These are phyloP conservation scores for Leccinum boreale DNA, from an alignment of 768 basidiomycete species.

Conservation along the genomic window DNA sequence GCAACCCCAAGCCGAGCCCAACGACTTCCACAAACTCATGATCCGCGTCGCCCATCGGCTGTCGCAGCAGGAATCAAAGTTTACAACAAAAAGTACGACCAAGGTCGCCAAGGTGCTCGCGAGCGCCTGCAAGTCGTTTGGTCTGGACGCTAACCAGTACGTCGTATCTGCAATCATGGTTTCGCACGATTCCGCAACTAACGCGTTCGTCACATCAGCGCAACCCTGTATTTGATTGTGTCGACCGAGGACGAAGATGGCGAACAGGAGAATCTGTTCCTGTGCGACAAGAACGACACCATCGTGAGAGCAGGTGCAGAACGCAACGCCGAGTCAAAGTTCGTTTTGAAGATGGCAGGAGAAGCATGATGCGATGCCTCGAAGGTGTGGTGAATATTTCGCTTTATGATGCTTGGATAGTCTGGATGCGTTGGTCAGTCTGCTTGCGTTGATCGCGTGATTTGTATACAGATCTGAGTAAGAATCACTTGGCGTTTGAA, in stretches of 20 bases:
- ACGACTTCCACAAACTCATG: constrained; percentile 16
- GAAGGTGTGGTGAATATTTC: not conserved
- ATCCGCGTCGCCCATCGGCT: constrained; percentile 32
- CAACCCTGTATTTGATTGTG: constrained; percentile 26
- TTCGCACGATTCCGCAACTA: not conserved
- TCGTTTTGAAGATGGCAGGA: constrained; percentile 22
- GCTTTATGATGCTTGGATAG: not conserved
- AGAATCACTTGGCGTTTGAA: not conserved
- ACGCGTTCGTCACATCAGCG: constrained; percentile 8
- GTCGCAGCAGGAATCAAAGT: constrained; percentile 31
- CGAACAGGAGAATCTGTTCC: constrained; percentile 27
- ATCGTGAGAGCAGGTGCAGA: constrained; percentile 28
- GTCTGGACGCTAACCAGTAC: constrained; percentile 20
- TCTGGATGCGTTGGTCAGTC: not conserved
- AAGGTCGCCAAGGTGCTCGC: constrained; percentile 28
- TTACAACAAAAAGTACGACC: constrained; percentile 28
- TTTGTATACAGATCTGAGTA: not conserved
- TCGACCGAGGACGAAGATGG: constrained; percentile 24
- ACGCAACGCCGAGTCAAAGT: constrained; percentile 18
- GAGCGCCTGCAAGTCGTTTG: constrained; percentile 29
- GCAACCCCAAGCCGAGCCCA: constrained; percentile 1
- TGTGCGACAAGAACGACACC: constrained; percentile 26
- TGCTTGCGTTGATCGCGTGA: not conserved
- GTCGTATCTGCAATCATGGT: not conserved
- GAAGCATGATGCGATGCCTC: constrained; percentile 15